These are phyloP conservation scores for Pichia thaimueangensis DNA, from an alignment of 805 yeast genomes.

Conservation along the genomic window DNA sequence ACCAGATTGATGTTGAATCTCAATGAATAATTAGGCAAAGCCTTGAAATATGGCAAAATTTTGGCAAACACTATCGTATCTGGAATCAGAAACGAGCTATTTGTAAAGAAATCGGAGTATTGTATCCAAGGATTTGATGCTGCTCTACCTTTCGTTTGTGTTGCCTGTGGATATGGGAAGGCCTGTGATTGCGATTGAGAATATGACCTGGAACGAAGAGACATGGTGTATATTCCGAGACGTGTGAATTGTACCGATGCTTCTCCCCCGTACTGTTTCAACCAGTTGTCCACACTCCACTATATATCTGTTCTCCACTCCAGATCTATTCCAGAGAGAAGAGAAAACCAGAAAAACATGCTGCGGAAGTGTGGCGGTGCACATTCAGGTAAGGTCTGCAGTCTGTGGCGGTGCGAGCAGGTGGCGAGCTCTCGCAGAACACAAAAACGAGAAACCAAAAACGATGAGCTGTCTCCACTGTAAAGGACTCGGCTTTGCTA, in stretches of 20 bases:
- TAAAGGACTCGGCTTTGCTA: no score
- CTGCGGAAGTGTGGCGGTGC: slow-evolving; percentile 3
- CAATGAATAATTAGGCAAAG: not conserved
- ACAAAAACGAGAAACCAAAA: not conserved
- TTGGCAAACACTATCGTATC: slow-evolving; percentile 9
- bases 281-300: no score
- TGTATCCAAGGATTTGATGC: slow-evolving; percentile 5
- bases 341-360: no score
- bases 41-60: slow-evolving; percentile 8
- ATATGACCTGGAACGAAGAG: not conserved
- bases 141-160: not conserved
- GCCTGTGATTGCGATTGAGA: not conserved
- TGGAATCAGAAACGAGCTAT: slow-evolving; percentile 10
- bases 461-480: no score
- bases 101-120: slow-evolving; percentile 8
- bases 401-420: no score
- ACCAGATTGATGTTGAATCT: slow-evolving; percentile 3
- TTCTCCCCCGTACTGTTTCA: no score
- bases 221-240: no score
- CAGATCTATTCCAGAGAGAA: no score
- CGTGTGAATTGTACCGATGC: no score
- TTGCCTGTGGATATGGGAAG: not conserved
- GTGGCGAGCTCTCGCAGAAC: not conserved
- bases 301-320: no score
- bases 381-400: no score